These are phyloP conservation scores for Iberis amara DNA, from an alignment of 441 rosid genomes.

Conservation along the genomic window DNA sequence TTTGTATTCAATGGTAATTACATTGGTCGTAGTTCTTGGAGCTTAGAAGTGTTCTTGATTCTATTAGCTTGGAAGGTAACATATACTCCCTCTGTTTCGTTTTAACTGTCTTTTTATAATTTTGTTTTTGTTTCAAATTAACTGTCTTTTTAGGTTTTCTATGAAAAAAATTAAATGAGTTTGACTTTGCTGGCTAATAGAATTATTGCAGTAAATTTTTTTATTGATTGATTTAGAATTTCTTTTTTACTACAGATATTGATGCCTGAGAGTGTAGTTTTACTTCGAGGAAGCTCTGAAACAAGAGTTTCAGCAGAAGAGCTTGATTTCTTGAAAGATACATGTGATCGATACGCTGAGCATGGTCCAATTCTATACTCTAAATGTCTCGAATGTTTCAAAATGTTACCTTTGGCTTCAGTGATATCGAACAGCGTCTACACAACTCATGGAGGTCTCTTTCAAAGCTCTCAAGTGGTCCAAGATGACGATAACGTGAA, in stretches of 20 bases:
- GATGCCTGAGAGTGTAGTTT: constrained; percentile 36
- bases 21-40: constrained; percentile 38
- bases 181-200: too few species aligned
- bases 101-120: too few species aligned
- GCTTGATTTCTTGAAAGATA: constrained; percentile 35
- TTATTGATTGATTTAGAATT: too few species aligned
- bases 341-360: constrained; percentile 34
- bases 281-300: constrained; percentile 45
- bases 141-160: too few species aligned
- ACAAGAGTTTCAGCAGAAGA: constrained; percentile 33
- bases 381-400: constrained; percentile 34
- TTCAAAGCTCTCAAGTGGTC: constrained; percentile 23
- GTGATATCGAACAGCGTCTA: constrained; percentile 33
- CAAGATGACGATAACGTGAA: constrained; percentile 25
- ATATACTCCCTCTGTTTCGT: too few species aligned
- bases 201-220: too few species aligned
- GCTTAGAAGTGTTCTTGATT: constrained; percentile 36
- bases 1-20: constrained; percentile 40
- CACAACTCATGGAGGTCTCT: constrained; percentile 44
- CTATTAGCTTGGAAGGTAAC: constrained; percentile 48
- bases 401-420: constrained; percentile 35
- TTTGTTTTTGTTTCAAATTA: constrained; percentile 3
- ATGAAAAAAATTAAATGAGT: too few species aligned
- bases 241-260: constrained; percentile 34
- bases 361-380: constrained; percentile 30